Base-by-base conservation (phyloP, 805 yeast species). In the Yueomyces sp. region DNA sequence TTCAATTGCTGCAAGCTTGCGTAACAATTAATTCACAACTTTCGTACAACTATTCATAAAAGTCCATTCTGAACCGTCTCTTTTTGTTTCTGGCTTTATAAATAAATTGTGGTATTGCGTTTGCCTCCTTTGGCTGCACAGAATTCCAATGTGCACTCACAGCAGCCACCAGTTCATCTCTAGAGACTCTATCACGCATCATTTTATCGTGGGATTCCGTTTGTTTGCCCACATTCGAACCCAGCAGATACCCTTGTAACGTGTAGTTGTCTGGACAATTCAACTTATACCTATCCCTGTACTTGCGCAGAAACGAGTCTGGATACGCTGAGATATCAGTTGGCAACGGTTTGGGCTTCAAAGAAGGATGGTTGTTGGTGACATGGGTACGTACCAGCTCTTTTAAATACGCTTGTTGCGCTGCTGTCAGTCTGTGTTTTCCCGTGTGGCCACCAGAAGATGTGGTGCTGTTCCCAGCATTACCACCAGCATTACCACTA, bases 101-200 rank as follows among this genome's bases (percentile, higher is more conserved):
- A 44, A 92, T 69, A 58, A 90, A 92, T 54, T 84, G 87, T 36
- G 95, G 85, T 37, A 90, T 78, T 32, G 83, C 77, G 53, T 90
- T 97, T 45, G 81, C 77, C 56, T 90, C 98, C 52, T 84, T 78
- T 3, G 78, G 77, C 9, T 74, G 70, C 40, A 68, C 70, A 6
- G 63, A 52, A 49, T 70, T 53, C 52, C 88, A 85, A 60, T 90
- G 96, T 44, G 72, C 73, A 61, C 77, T 80, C 28, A 79, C 77
- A 28, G 70, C 71, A 2, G 59, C 60, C 0, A 85, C 81, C 32
- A 81, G 68, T 48, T 78, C 84, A 3, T 65, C 65, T 57, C 79
- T 82, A 40, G 77, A 55, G 6, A 79, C 67, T 40, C 85, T 51
- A 3, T 47, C 44, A 34, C 49, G 47, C 36, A 51, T 51, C 36